Base-by-base conservation (phyloP, 148 eudicot genomes). In the Vaccinium vitisidaea region DNA sequence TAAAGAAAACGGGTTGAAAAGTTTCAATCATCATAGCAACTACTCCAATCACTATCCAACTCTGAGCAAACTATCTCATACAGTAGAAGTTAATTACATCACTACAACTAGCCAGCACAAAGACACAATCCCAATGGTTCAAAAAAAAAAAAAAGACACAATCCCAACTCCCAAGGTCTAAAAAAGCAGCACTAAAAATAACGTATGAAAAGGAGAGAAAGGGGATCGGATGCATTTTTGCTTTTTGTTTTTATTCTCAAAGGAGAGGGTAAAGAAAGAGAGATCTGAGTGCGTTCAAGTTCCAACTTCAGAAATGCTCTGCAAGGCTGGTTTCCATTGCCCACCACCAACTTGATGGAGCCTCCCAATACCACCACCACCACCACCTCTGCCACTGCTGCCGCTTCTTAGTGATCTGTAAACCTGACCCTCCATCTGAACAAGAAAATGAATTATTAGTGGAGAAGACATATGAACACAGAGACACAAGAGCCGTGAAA, bases 251-350 rank as follows among this genome's bases (percentile, higher is more conserved):
- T 36, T 36, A 36, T 36, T 36, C 39, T 36, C 0, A 36, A 36
- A 36, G 39, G 39, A 2, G 39, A 36, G 39, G 39, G 39, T 36
- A 36, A 36, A 36, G 39, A 36, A 25, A 59, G 55, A 59, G 6
- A 16, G 39, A 9, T n/a, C n/a, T n/a, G 53, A 18, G 53, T 2
- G 53, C 27, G 52, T 48, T 88, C 81, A 83, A 80, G 39, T 84
- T 92, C 86, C 90, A 86, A 91, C 53, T 84, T 94, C 98, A 79
- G 95, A 86, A 78, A 94, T 93, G 84, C 93, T 94, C 84, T 93
- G 93, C 78, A 94, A 90, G 63, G 93, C 93, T 75, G 98, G 98
- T 83, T 87, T 92, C 98, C 98, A 94, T 53, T 94, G 94, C 54
- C 89, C 89, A 19, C 89, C 69, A 63, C 27, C 30, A 85, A 79